A percentile compares a stretch with the other conserved stretches of the same genome.
phyloP scores from a whole-genome alignment of 805 yeast genomes.

The Yarrowia divulgata region DNA sequence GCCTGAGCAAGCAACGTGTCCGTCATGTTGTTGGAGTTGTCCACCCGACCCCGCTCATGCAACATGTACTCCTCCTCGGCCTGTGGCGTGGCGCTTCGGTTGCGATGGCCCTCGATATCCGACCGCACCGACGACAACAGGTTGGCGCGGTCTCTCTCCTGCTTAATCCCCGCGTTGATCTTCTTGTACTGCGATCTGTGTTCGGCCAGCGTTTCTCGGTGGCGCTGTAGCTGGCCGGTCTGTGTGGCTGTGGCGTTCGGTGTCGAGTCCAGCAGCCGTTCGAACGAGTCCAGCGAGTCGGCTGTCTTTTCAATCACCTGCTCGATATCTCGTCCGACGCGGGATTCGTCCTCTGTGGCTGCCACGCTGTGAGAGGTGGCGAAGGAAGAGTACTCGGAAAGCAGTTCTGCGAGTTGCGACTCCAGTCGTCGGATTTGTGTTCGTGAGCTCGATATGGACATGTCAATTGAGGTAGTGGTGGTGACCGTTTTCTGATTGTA shows the following conservation, averaged over 20 bases:
- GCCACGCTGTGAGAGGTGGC: conserved; percentile 60
- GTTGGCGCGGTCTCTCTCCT: conserved; percentile 79
- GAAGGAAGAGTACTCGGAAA: conserved; percentile 62
- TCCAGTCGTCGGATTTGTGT: conserved; percentile 60
- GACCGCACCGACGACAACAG: conserved; percentile 75
- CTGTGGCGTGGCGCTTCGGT: conserved; percentile 50
- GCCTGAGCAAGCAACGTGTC: conserved; percentile 86
- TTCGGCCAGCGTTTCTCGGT: conserved; percentile 75
- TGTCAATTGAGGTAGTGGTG: too few relatives aligned
- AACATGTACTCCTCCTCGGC: conserved; percentile 75
- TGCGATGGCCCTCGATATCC: conserved; percentile 76
- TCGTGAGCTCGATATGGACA: conserved; percentile 21
- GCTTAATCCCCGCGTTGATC: conserved; percentile 64
- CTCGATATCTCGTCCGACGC: conserved; percentile 59
- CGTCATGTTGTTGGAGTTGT: conserved; percentile 73
- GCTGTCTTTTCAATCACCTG: conserved; percentile 61
- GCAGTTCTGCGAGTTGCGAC: conserved; percentile 64
- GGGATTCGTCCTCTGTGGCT: conserved; percentile 58
- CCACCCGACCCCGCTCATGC: conserved; percentile 77
- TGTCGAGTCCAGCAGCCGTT: conserved; percentile 63
- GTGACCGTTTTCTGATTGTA: too few relatives aligned
- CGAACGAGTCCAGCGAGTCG: conserved; percentile 59
- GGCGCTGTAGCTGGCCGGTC: conserved; percentile 81
- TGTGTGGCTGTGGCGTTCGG: conserved; percentile 71
- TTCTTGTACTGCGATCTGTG: conserved; percentile 69